A percentile compares a stretch with the other conserved stretches of the same genome.
phyloP scores from a whole-genome alignment of 2,329 filamentous ascomycete species.

The Xylaria sp. region DNA sequence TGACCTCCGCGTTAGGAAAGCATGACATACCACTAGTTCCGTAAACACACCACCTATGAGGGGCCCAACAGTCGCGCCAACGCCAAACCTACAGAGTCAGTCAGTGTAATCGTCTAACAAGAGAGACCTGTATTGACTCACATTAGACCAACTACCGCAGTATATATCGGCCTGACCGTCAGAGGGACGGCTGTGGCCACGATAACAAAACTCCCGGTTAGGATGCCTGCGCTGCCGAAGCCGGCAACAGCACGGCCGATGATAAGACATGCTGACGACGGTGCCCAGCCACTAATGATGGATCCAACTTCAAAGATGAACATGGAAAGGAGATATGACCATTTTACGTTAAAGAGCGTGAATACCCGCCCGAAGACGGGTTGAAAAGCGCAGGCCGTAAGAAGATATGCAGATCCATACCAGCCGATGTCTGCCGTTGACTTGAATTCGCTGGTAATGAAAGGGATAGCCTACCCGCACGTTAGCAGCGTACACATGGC shows the following conservation, averaged over 20 bases:
- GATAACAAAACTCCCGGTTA: conserved; percentile 41
- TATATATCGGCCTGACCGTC: conserved; percentile 36
- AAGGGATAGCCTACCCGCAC: conserved; percentile 30
- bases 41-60: conserved; percentile 43
- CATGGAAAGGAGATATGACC: conserved; percentile 33
- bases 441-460: conserved; percentile 37
- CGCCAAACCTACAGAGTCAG: conserved; percentile 36
- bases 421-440: conserved; percentile 37
- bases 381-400: conserved; percentile 41
- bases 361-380: conserved; percentile 41
- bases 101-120: neutral
- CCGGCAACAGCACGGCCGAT: conserved; percentile 44
- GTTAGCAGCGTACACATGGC: neutral
- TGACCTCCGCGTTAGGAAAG: too few species aligned
- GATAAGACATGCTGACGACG: conserved; percentile 39
- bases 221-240: conserved; percentile 39
- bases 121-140: conserved; percentile 20
- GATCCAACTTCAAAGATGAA: conserved; percentile 40
- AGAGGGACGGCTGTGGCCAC: conserved; percentile 38
- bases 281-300: conserved; percentile 40
- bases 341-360: conserved; percentile 40
- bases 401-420: conserved; percentile 39
- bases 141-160: conserved; percentile 39
- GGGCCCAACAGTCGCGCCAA: conserved; percentile 40
- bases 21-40: conserved; percentile 36